Percentiles rank a stretch among this genome's conserved stretches.
These are phyloP conservation scores for Saturnispora saitoi DNA, from an alignment of 805 yeast genomes.

Conservation along the genomic window DNA sequence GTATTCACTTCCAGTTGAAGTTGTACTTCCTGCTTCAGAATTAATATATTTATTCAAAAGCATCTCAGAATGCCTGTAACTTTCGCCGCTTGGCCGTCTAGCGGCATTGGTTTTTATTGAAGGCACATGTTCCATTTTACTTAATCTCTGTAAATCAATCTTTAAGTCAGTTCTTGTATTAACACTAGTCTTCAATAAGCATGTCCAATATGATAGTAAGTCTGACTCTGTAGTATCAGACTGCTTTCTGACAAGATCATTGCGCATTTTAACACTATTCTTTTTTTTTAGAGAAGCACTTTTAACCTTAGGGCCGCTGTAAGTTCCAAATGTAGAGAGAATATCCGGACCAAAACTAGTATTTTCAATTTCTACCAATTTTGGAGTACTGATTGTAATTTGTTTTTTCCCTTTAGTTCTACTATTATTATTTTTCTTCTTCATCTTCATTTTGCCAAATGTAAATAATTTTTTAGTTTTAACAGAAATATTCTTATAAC, in stretches of 20 bases:
- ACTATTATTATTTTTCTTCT: not conserved
- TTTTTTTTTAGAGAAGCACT: not conserved
- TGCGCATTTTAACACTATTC: not conserved
- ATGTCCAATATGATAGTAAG: constrained; percentile 22
- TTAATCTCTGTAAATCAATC: constrained; percentile 18
- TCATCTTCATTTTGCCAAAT: constrained; percentile 2
- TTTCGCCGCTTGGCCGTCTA: not conserved
- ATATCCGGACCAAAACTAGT: constrained; percentile 7
- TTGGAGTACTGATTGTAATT: constrained; percentile 7
- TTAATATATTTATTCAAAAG: not conserved
- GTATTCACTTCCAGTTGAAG: not conserved
- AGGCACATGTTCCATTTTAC: constrained; percentile 8
- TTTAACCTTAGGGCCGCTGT: not conserved
- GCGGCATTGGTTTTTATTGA: constrained; percentile 4
- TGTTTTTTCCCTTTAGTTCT: not conserved
- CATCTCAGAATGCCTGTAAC: not conserved
- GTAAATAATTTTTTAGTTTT: constrained; percentile 11
- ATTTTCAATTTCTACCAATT: constrained; percentile 7
- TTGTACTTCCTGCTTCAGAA: not conserved
- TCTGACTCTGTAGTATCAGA: constrained; percentile 6
- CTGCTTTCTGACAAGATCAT: not conserved
- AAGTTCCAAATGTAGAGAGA: constrained; percentile 2
- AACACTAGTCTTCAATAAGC: constrained; percentile 21
- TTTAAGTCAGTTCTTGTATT: constrained; percentile 24
- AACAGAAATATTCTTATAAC: constrained; percentile 18